Evolutionary conservation across 352 stramenopile genomes (phyloP).

Genomic region (Phytophthora pini): DNA sequence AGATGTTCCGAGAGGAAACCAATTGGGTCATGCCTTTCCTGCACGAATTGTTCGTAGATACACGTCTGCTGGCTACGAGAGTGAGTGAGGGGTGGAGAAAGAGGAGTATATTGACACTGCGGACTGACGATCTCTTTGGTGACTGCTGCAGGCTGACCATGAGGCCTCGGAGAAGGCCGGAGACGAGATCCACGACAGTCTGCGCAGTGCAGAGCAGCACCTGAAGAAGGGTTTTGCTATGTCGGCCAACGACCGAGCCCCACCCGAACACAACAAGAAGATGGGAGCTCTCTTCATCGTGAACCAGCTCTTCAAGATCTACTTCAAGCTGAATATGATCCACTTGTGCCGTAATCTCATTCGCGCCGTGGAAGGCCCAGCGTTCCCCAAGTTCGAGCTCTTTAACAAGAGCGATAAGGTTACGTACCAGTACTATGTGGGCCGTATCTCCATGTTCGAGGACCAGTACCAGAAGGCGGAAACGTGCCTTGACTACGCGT

Average conservation of each 20-base stretch:
- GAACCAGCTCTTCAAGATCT: slow-evolving; percentile 97
- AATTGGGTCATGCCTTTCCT: slow-evolving; percentile 89
- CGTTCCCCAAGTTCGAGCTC: slow-evolving; percentile 78
- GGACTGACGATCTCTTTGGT: slow-evolving; percentile 12
- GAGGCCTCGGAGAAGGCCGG: slow-evolving; percentile 68
- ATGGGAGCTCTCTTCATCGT: slow-evolving; percentile 92
- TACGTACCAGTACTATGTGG: slow-evolving; percentile 96
- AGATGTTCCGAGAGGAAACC: slow-evolving; percentile 83
- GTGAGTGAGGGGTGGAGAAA: slow-evolving; percentile 28
- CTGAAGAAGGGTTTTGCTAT: slow-evolving; percentile 89
- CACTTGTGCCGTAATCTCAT: slow-evolving; percentile 96
- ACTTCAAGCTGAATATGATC: slow-evolving; percentile 96
- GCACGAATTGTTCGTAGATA: slow-evolving; percentile 83
- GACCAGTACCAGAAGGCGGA: slow-evolving; percentile 96
- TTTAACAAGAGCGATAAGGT: slow-evolving; percentile 92
- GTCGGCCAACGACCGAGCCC: slow-evolving; percentile 83
- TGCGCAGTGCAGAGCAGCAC: slow-evolving; percentile 85
- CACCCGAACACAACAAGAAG: slow-evolving; percentile 85
- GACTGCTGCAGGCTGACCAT: slow-evolving; percentile 58
- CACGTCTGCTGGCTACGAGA: slow-evolving; percentile 67
- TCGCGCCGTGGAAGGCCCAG: slow-evolving; percentile 78
- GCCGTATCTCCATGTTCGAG: slow-evolving; percentile 97
- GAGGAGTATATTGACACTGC: background rate
- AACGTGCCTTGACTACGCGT: slow-evolving; percentile 93
- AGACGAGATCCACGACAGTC: slow-evolving; percentile 79